phyloP scores from a whole-genome alignment of 306 rosid species.

The Boehmeria nivea region DNA sequence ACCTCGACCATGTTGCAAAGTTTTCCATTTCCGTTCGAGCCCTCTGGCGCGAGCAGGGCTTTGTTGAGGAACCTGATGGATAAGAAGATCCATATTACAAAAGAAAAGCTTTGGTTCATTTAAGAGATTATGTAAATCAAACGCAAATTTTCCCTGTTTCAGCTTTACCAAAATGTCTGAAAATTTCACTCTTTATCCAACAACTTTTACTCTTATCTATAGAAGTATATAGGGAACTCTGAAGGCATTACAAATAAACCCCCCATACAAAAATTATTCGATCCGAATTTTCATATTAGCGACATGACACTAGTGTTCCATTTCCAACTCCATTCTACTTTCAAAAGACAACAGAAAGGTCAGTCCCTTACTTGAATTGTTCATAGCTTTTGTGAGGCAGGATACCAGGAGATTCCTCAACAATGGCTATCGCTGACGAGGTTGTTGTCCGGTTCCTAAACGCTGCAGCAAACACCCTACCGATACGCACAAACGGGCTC shows the following conservation, averaged over 20 bases:
- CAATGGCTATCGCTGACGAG: constrained; percentile 12
- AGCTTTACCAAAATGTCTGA: too few relatives aligned
- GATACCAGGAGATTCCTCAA: constrained; percentile 32
- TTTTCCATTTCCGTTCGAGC: constrained; percentile 17
- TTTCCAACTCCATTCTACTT: too few relatives aligned
- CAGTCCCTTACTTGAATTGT: constrained; percentile 35
- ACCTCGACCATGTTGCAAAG: constrained; percentile 25
- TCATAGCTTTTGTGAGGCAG: constrained; percentile 28
- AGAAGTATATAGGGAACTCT: too few relatives aligned
- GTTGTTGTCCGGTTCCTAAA: constrained; percentile 24
- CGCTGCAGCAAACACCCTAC: constrained; percentile 36
- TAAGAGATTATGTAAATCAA: neutral
- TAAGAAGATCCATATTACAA: neutral
- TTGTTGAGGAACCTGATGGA: constrained; percentile 37
- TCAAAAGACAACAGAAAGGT: too few relatives aligned
- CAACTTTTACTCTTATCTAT: too few relatives aligned
- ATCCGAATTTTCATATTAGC: too few relatives aligned
- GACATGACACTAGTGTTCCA: too few relatives aligned
- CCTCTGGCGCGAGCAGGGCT: constrained; percentile 30
- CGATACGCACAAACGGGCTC: constrained; percentile 45
- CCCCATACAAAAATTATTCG: too few relatives aligned
- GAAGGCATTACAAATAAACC: too few relatives aligned
- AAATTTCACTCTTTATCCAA: too few relatives aligned
- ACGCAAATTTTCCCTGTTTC: too few relatives aligned
- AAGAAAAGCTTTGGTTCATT: neutral